Conservation (phyloP, 1,284 basidiomycete genomes). For the Sanghuangporus baumii region DNA sequence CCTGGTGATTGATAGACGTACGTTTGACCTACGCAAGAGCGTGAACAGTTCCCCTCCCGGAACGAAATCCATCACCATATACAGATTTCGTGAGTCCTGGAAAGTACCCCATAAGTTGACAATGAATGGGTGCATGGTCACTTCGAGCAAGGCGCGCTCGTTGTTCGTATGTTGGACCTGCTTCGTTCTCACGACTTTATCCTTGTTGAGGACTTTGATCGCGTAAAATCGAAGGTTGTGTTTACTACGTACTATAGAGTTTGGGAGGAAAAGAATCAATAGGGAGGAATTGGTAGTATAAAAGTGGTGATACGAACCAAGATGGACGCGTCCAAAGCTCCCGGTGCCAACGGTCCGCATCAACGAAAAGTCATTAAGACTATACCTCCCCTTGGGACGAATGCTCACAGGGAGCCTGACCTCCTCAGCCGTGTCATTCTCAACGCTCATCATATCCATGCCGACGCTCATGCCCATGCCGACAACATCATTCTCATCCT, state of each 20-base stretch:
- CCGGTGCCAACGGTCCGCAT: constrained; percentile 85
- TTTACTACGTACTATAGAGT: constrained; percentile 68
- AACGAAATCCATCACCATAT: constrained; percentile 99
- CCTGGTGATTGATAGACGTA: constrained; percentile 26
- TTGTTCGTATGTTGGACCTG: constrained; percentile 98
- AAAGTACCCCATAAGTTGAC: constrained; percentile 99
- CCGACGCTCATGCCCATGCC: neutral
- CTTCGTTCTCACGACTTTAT: constrained; percentile 93
- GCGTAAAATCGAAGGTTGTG: constrained; percentile 94
- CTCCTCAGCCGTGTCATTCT: neutral
- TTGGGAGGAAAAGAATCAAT: neutral
- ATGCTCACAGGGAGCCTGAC: constrained; percentile 18
- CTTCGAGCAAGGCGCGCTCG: constrained; percentile 86
- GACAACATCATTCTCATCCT: neutral
- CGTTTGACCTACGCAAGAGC: constrained; percentile 83
- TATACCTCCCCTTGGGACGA: constrained; percentile 62
- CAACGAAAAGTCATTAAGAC: constrained; percentile 68
- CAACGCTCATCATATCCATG: neutral
- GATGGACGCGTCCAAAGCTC: constrained; percentile 91
- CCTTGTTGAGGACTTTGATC: constrained; percentile 91
- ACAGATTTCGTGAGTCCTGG: constrained; percentile 89
- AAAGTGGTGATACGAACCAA: constrained; percentile 49
- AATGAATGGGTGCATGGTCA: constrained; percentile 93
- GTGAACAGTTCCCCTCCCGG: constrained; percentile 97
- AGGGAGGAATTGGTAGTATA: neutral